Conservation (phyloP, 1,284 basidiomycete genomes). For the Bjerkandera adusta region DNA sequence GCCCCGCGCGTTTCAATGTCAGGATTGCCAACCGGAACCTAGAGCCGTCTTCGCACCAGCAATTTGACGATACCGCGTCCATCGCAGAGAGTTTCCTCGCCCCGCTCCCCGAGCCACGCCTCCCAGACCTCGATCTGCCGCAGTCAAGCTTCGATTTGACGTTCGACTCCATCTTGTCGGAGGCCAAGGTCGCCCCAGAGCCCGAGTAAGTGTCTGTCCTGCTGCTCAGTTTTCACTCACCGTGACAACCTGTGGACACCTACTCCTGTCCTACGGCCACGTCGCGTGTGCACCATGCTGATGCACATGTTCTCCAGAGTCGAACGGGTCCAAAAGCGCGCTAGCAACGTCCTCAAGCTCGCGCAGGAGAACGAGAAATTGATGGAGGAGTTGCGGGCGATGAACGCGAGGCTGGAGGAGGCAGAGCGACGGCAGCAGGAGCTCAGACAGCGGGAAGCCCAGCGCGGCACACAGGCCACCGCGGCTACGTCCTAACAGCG, state of each 20-base stretch:
- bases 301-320: conserved; percentile 35
- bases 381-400: conserved; percentile 68
- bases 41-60: conserved; percentile 4
- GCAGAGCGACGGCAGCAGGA: conserved; percentile 64
- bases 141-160: conserved; percentile 49
- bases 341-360: conserved; percentile 71
- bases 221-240: conserved; percentile 1
- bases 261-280: conserved; percentile 10
- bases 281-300: conserved; percentile 7
- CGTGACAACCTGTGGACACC: background rate
- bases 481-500: background rate
- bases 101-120: conserved; percentile 20
- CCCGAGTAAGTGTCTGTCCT: conserved; percentile 32
- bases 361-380: conserved; percentile 76
- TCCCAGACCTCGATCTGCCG: conserved; percentile 50
- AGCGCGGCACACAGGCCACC: background rate
- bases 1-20: conserved; percentile 9
- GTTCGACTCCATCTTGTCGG: conserved; percentile 46
- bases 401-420: conserved; percentile 71
- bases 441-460: conserved; percentile 36
- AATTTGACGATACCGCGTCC: conserved; percentile 11
- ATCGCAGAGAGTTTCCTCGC: conserved; percentile 13
- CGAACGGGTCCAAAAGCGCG: conserved; percentile 69
- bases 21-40: conserved; percentile 11
- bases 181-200: conserved; percentile 18